Evolutionary conservation across 2,329 filamentous ascomycete genomes (phyloP), one percentile per base, ranked within the genome.

Genomic region (Colletotrichum neosansevieriae): DNA sequence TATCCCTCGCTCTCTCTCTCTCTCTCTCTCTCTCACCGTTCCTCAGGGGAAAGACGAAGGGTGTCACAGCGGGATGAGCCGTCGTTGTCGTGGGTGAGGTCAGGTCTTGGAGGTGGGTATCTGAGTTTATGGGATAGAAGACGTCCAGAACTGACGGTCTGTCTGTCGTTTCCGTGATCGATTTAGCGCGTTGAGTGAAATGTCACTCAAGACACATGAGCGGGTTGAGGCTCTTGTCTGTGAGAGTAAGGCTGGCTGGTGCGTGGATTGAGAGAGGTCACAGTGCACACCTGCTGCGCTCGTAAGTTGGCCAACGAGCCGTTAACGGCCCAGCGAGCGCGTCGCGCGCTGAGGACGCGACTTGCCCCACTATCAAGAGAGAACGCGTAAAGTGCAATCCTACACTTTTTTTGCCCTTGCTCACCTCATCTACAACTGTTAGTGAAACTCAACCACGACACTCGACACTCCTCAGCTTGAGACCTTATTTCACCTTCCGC

Each of bases 351-450:
- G 38, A 34, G 24, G 57, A 62, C 63, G 63, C 51, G 63, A 57
- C 34, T 50, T 44, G 45, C 15, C 44, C 63, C 63, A 44, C 58
- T 50, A 36, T 29, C 17, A 2, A 12, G 12, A 24, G 21, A 3
- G 13, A 19, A 63, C 63, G 63, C 63, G 63, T 67, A 50, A 63
- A 67, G 58, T 63, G 50, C 24, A 7, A 29, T 9, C 29, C 6
- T 4, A 29, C 24, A 29, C 29, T 6, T 29, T 10, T 62, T 21
- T 54, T 24, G 34, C 15, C 6, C 21, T 32, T 50, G 21, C 45
- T 38, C 19, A 24, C 42, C 36, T 36, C 24, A 59, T 36, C 36
- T 13, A 10, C 38, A 6, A 40, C 21, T 29, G 24, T 32, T 11
- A 32, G 29, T 29, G 29, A 29, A 29, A 21, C 3, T 17, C 47